These are phyloP conservation scores for Aspergillus cejpii DNA, from an alignment of 2,329 filamentous ascomycete genomes.

Conservation along the genomic window DNA sequence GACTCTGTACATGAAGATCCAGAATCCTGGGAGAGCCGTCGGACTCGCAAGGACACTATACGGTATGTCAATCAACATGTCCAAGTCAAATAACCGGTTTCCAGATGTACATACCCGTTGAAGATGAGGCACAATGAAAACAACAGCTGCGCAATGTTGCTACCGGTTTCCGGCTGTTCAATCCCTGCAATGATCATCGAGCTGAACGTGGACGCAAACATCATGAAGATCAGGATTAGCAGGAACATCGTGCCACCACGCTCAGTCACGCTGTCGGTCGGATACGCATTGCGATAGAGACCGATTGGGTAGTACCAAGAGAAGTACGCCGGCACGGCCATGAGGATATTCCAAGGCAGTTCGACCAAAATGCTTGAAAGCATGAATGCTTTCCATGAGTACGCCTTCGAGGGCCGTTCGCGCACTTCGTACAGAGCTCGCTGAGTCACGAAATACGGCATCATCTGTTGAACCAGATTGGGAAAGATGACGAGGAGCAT, in stretches of 20 bases:
- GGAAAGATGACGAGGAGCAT: slow-evolving; percentile 74
- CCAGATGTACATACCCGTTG: slow-evolving; percentile 35
- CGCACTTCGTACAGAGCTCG: slow-evolving; percentile 52
- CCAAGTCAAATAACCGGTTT: background rate
- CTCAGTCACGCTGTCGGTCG: slow-evolving; percentile 33
- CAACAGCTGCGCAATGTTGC: slow-evolving; percentile 53
- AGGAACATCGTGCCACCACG: slow-evolving; percentile 60
- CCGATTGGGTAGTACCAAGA: slow-evolving; percentile 61
- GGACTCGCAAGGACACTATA: slow-evolving; percentile 55
- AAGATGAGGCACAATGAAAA: slow-evolving; percentile 54
- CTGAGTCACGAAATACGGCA: slow-evolving; percentile 51
- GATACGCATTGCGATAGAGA: slow-evolving; percentile 35
- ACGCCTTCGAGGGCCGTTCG: slow-evolving; percentile 57
- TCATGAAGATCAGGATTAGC: slow-evolving; percentile 57
- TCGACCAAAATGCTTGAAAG: slow-evolving; percentile 62
- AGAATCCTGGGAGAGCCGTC: slow-evolving; percentile 58
- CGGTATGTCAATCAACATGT: slow-evolving; percentile 2
- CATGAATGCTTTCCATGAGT: slow-evolving; percentile 65
- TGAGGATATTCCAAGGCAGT: slow-evolving; percentile 56
- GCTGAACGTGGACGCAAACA: slow-evolving; percentile 64
- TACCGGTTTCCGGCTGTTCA: slow-evolving; percentile 59
- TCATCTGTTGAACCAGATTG: slow-evolving; percentile 43
- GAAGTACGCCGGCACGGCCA: slow-evolving; percentile 53
- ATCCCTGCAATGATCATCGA: slow-evolving; percentile 65
- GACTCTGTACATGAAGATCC: slow-evolving; percentile 69